These are phyloP conservation scores for Aspergillus incahuasiensis DNA, from an alignment of 495 filamentous ascomycete species.

Conservation along the genomic window DNA sequence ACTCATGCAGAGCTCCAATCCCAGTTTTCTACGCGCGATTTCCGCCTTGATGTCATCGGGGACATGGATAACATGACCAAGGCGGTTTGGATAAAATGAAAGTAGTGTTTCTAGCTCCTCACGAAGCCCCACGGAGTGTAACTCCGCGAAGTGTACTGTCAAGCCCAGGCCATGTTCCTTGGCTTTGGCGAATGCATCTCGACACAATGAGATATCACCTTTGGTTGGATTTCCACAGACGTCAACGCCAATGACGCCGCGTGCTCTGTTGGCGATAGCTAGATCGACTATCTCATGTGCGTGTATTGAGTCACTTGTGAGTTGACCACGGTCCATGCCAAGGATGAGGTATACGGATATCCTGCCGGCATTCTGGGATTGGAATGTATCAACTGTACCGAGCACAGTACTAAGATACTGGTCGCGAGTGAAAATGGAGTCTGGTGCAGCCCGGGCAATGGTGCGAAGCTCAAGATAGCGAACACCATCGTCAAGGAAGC, in stretches of 20 bases:
- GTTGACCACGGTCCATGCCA: conserved; percentile 63
- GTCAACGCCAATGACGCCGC: conserved; percentile 71
- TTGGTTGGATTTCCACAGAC: conserved; percentile 72
- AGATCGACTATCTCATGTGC: conserved; percentile 61
- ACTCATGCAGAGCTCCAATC: conserved; percentile 72
- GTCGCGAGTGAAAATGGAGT: conserved; percentile 49
- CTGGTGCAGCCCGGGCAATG: conserved; percentile 61
- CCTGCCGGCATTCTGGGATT: conserved; percentile 13
- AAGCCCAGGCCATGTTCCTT: conserved; percentile 50
- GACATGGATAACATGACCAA: conserved; percentile 80
- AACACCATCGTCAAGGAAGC: conserved; percentile 69
- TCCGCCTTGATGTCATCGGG: conserved; percentile 49
- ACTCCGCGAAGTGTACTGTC: conserved; percentile 79
- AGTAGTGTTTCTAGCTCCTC: conserved; percentile 60
- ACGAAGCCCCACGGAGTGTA: conserved; percentile 43
- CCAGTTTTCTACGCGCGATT: conserved; percentile 51
- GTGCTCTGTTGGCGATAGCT: conserved; percentile 47
- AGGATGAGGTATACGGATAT: conserved; percentile 66
- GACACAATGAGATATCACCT: conserved; percentile 54
- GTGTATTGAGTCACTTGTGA: conserved; percentile 38
- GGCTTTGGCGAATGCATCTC: conserved; percentile 52
- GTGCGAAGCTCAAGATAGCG: conserved; percentile 79
- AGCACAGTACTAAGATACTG: conserved; percentile 65
- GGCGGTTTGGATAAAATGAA: conserved; percentile 58
- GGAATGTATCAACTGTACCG: conserved; percentile 48